These are phyloP conservation scores for Amauroascus verrucosus DNA, from an alignment of 2,329 filamentous ascomycete species.

Conservation along the genomic window DNA sequence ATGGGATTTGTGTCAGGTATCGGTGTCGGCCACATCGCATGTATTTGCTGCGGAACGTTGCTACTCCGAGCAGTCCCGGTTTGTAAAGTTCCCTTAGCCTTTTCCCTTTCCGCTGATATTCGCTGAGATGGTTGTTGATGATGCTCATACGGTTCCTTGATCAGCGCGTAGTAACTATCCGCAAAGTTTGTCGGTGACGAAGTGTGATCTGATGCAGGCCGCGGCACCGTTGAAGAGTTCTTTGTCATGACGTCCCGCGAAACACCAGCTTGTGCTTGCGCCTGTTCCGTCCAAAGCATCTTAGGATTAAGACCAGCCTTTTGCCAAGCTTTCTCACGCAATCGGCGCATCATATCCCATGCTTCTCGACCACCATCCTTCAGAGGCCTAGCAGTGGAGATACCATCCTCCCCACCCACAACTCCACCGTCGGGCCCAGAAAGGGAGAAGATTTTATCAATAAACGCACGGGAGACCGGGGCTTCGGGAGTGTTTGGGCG, in stretches of 20 bases:
- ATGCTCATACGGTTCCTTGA: conserved; percentile 16
- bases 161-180: conserved; percentile 16
- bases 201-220: conserved; percentile 8
- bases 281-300: conserved; percentile 39
- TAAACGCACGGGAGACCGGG: conserved; percentile 36
- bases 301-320: conserved; percentile 39
- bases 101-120: conserved; percentile 7
- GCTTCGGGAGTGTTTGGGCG: conserved; percentile 38
- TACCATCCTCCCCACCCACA: conserved; percentile 37
- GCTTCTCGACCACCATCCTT: conserved; percentile 41
- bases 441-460: conserved; percentile 39
- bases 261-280: conserved; percentile 27
- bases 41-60: neutral
- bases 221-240: neutral
- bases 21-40: neutral
- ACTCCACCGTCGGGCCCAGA: conserved; percentile 38
- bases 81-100: neutral
- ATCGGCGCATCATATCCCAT: conserved; percentile 40
- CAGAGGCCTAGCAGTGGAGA: conserved; percentile 35
- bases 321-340: conserved; percentile 41
- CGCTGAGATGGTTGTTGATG: conserved; percentile 4
- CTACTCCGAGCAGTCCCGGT: neutral
- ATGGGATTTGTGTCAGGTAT: neutral
- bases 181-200: conserved; percentile 13
- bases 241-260: conserved; percentile 7